Conservation (phyloP, 345 rosid species). For the Eucalyptus marginata region DNA sequence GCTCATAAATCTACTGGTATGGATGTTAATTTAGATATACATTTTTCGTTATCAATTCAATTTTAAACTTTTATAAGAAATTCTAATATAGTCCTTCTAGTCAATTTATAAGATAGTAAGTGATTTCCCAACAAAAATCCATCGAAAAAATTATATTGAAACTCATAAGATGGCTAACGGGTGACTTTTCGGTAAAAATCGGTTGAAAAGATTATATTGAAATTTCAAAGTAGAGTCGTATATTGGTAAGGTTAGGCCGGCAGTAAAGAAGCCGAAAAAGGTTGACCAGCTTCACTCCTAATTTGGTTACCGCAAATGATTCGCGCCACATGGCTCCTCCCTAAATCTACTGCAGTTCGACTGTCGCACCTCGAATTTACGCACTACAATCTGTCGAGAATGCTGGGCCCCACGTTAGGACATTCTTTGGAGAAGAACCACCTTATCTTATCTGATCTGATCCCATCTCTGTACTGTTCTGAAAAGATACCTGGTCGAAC, state of each 20-base stretch:
- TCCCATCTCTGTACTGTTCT: too few relatives aligned
- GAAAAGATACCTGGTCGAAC: too few relatives aligned
- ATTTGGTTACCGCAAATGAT: background rate
- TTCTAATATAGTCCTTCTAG: rapidly evolving
- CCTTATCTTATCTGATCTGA: too few relatives aligned
- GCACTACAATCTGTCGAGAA: background rate
- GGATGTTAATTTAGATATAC: too few relatives aligned
- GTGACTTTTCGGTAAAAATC: too few relatives aligned
- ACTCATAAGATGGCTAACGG: rapidly evolving
- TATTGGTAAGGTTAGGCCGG: too few relatives aligned
- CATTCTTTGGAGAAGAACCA: background rate
- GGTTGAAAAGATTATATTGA: too few relatives aligned
- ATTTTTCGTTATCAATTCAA: too few relatives aligned
- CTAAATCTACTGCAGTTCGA: background rate
- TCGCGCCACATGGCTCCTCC: background rate
- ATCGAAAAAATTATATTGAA: too few relatives aligned
- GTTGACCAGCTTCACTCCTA: background rate
- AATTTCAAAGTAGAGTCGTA: too few relatives aligned
- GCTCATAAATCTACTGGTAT: rapidly evolving
- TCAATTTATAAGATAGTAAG: too few relatives aligned
- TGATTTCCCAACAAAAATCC: background rate
- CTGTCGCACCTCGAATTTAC: background rate
- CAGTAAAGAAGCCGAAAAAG: background rate
- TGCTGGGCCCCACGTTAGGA: background rate
- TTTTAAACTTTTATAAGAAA: rapidly evolving